Base-by-base conservation (phyloP, 2,329 filamentous ascomycete genomes). In the Aspergillus carbonarius region DNA sequence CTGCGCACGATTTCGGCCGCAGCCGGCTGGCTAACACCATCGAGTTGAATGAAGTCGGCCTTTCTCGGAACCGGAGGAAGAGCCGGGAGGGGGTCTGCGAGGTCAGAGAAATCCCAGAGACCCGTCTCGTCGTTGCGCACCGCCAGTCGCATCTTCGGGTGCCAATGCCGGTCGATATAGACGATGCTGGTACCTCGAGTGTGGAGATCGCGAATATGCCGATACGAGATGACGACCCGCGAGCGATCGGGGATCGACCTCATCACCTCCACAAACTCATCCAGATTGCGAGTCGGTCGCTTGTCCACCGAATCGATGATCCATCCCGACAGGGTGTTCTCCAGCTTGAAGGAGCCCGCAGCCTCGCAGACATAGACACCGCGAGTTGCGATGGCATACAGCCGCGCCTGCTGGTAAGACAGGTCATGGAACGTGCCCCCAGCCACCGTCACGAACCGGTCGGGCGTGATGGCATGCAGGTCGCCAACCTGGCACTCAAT, bases 351-450 rank as follows among this genome's bases (percentile, higher is more conserved):
- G 0, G 95, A 96, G 2, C 95, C 95, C 2, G 91, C 90, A 5
- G 93, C 91, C 76, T 99, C 95, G 71, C 93, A 98, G 59, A 98
- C 89, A 72, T 91, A 99, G 17, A 99, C 92, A 34, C 95, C 95
- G 73, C 92, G 89, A 68, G 92, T 90, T 9, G 93, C 88, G 58
- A 99, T 93, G 34, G 93, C 93, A 73, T 97, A 98, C 4, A 97
- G 84, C 9, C 95, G 88, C n/a, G 95, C 92, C 76, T 98, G 93
- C 72, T 99, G 95, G 74, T 99, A 99, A 0, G 96, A 99, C 17
- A 99, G 81, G 72, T 96, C 87, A 78, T 99, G 96, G 81, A 99
- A 98, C 59, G 92, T 93, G 23, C 88, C 95, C 18, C 95, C 96
- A 42, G 93, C 91, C 44, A 98, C 93, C 4, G 92, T 91, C 55